Conservation (phyloP, 2,329 filamentous ascomycete species). For the Xylaria multiplex region DNA sequence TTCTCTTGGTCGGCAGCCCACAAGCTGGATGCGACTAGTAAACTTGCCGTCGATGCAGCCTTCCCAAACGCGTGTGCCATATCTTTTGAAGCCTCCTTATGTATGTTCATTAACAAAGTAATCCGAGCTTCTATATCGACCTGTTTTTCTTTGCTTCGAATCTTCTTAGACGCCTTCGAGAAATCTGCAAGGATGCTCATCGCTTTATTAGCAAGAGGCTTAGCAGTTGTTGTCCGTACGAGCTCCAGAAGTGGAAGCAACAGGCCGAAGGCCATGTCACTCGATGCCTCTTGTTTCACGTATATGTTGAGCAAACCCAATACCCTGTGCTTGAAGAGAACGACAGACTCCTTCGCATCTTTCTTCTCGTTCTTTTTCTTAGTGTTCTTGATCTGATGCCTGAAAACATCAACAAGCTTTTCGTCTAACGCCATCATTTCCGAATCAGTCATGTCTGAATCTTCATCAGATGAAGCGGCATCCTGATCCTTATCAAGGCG, state of each 20-base stretch:
- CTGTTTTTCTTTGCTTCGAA: slow-evolving; percentile 54
- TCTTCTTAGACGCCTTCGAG: slow-evolving; percentile 73
- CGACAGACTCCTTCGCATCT: slow-evolving; percentile 85
- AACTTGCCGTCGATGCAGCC: slow-evolving; percentile 77
- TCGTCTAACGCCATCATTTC: slow-evolving; percentile 92
- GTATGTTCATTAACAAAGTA: slow-evolving; percentile 71
- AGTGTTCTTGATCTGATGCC: slow-evolving; percentile 73
- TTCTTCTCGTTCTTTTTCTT: slow-evolving; percentile 86
- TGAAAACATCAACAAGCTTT: slow-evolving; percentile 86
- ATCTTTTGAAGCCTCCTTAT: slow-evolving; percentile 72
- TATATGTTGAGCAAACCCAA: slow-evolving; percentile 89
- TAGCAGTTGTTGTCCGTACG: slow-evolving; percentile 78
- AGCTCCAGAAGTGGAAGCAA: slow-evolving; percentile 81
- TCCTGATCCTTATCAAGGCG: slow-evolving; percentile 67
- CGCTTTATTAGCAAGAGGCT: slow-evolving; percentile 78
- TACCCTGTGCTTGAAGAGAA: slow-evolving; percentile 95
- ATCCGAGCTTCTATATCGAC: slow-evolving; percentile 59
- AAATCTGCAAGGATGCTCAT: slow-evolving; percentile 77
- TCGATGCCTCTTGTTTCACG: slow-evolving; percentile 79
- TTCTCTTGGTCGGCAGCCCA: slow-evolving; percentile 63
- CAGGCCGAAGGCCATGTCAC: slow-evolving; percentile 72
- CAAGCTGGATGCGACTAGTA: slow-evolving; percentile 72
- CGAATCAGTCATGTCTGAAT: slow-evolving; percentile 91
- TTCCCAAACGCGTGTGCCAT: slow-evolving; percentile 75
- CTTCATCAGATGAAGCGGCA: slow-evolving; percentile 67